phyloP scores from a whole-genome alignment of 1,284 basidiomycete genomes.

The Moesziomyces globuligerus region DNA sequence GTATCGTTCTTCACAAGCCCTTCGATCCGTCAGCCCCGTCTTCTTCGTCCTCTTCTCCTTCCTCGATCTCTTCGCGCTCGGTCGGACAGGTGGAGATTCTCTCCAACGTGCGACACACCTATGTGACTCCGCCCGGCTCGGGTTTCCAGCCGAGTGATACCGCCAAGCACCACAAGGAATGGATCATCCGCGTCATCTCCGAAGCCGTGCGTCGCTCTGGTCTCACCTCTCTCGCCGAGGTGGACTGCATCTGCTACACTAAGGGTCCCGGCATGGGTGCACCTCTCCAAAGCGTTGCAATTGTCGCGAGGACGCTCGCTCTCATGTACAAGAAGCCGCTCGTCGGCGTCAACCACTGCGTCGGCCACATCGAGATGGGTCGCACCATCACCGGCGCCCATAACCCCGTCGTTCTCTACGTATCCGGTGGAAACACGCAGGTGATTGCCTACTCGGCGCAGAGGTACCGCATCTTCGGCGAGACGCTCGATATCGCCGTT shows the following conservation, averaged over 20 bases:
- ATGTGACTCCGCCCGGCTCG: constrained; percentile 96
- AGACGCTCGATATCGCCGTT: constrained; percentile 98
- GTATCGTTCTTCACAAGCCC: constrained; percentile 84
- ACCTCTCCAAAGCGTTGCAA: constrained; percentile 90
- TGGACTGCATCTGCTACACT: constrained; percentile 96
- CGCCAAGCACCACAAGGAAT: constrained; percentile 92
- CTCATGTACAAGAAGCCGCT: constrained; percentile 89
- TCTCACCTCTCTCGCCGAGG: constrained; percentile 75
- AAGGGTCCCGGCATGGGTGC: constrained; percentile 99
- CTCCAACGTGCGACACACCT: constrained; percentile 85
- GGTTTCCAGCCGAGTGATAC: constrained; percentile 96
- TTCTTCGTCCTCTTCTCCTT: constrained; percentile 29
- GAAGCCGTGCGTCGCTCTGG: constrained; percentile 81
- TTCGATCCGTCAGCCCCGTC: constrained; percentile 70
- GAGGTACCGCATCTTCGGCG: constrained; percentile 98
- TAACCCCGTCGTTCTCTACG: constrained; percentile 97
- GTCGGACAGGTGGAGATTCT: constrained; percentile 70
- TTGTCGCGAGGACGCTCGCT: constrained; percentile 92
- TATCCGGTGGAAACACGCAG: constrained; percentile 98
- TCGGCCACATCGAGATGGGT: constrained; percentile 99
- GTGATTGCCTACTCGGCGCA: constrained; percentile 94
- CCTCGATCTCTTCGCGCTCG: constrained; percentile 76
- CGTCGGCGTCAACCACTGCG: constrained; percentile 97
- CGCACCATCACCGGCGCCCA: constrained; percentile 91
- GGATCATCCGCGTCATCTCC: constrained; percentile 84